Evolutionary conservation across 2,329 filamentous ascomycete species (phyloP), one percentile per base, ranked within the genome.

Genomic region (Monosporascus sp.): DNA sequence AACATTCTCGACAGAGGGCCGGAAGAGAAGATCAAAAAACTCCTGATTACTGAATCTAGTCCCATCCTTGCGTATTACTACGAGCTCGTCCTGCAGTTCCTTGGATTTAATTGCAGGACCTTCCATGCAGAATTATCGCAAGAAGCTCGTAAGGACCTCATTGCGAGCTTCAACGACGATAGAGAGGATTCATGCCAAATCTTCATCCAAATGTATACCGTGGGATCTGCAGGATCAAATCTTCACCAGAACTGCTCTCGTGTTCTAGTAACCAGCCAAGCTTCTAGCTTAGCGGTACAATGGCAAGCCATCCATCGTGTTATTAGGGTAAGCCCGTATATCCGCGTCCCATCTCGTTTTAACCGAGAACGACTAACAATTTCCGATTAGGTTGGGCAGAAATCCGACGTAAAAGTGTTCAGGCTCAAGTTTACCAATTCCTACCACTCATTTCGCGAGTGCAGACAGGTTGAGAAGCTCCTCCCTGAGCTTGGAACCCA

Each of bases 51-150:
- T 2, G 66, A 68, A 43, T 48, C 59, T 5, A 61, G 54, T 7
- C 53, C 57, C 0, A 62, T 66, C n/a, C 17, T 67, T 1, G 65
- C 66, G 7, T 68, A 61, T n/a, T 68, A 63, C 52, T 66, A 66
- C 52, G 66, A 67, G 44, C 52, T 64, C 3, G 61, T 64, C 2
- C 22, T 67, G 16, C 62, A 66, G 22, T 62, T 68, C 40, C 52
- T 67, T 6, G 62, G 65, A 2, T 55, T 68, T 31, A 55, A 66
- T 17, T 66, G 63, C 44, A 60, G 59, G 1, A 59, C 57, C 16
- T 52, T 68, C 20, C 65, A 68, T 37, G 53, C 64, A 1, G 58
- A 57, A 0, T 34, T 68, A 17, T 50, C 52, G 6, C 24, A 50
- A 0, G 56, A 62, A 0, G 56, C 64, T 27, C 57, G 66, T 14